A percentile compares a stretch with the other conserved stretches of the same genome.
phyloP scores from a whole-genome alignment of 306 rosid species.

The Casuarina cunninghamiana region DNA sequence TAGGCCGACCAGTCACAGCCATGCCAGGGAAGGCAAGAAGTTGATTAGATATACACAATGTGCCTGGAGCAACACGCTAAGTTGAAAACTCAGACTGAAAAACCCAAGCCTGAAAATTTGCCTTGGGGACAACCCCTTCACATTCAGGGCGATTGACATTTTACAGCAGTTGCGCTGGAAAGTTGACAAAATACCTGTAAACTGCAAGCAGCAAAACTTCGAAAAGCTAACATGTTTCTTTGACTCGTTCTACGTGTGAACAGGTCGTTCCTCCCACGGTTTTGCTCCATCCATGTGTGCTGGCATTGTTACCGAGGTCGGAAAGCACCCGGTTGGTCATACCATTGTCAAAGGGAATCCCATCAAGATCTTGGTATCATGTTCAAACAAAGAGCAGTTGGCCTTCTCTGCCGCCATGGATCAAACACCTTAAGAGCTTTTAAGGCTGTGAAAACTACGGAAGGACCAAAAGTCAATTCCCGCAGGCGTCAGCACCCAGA shows the following conservation, averaged over 20 bases:
- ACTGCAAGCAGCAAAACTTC: not conserved
- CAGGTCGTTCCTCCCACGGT: slow-evolving; percentile 18
- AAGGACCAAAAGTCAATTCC: slow-evolving; percentile 48
- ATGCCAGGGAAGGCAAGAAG: too few relatives aligned
- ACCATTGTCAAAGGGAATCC: slow-evolving; percentile 34
- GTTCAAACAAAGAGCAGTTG: too few relatives aligned
- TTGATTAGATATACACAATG: too few relatives aligned
- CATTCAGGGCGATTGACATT: slow-evolving; percentile 1
- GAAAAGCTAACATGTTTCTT: not conserved
- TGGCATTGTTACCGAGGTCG: slow-evolving; percentile 35
- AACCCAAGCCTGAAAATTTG: too few relatives aligned
- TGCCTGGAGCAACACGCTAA: too few relatives aligned
- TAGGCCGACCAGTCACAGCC: not conserved
- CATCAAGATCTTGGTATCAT: not conserved
- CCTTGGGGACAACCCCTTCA: not conserved
- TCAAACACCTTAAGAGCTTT: too few relatives aligned
- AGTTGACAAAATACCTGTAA: slow-evolving; percentile 36
- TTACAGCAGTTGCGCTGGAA: slow-evolving; percentile 31
- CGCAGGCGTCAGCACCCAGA: slow-evolving; percentile 49
- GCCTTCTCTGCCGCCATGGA: too few relatives aligned
- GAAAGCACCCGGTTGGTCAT: slow-evolving; percentile 1
- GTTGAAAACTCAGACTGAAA: too few relatives aligned
- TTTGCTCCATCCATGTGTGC: slow-evolving; percentile 24
- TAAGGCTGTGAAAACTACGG: not conserved
- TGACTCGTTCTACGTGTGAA: slow-evolving; percentile 27